phyloP scores from a whole-genome alignment of 768 basidiomycete species.

The Suillus bovinus region DNA sequence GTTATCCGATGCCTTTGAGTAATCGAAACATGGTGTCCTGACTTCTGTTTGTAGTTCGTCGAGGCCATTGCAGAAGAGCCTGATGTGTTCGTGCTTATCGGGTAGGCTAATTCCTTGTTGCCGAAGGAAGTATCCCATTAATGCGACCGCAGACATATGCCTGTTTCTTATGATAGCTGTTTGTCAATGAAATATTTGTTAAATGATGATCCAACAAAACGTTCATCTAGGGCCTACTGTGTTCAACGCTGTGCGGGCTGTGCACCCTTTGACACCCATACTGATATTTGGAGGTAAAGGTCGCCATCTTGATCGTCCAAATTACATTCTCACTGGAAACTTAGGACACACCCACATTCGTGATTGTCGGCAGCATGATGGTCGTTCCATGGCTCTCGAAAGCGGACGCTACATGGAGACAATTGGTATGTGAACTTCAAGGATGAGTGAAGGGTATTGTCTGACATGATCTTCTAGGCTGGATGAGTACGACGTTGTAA shows the following conservation, averaged over 20 bases:
- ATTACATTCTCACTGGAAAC: not conserved
- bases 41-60: slow-evolving; percentile 50
- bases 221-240: slow-evolving; percentile 60
- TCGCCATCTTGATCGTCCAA: not conserved
- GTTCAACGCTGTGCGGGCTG: slow-evolving; percentile 68
- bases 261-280: slow-evolving; percentile 78
- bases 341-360: slow-evolving; percentile 75
- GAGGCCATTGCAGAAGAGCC: slow-evolving; percentile 80
- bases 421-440: slow-evolving; percentile 51
- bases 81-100: slow-evolving; percentile 76
- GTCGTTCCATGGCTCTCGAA: slow-evolving; percentile 73
- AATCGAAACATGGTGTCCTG: not conserved
- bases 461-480: slow-evolving; percentile 35
- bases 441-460: not conserved
- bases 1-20: slow-evolving; percentile 9
- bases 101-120: slow-evolving; percentile 38
- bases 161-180: slow-evolving; percentile 69
- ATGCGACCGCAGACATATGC: slow-evolving; percentile 73
- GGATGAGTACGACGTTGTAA: slow-evolving; percentile 53
- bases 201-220: not conserved
- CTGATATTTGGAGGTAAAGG: slow-evolving; percentile 72
- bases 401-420: slow-evolving; percentile 94
- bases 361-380: slow-evolving; percentile 71
- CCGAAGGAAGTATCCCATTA: not conserved
- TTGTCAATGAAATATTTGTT: not conserved